Conservation (phyloP, 345 rosid species). For the Physaria fendleri region DNA sequence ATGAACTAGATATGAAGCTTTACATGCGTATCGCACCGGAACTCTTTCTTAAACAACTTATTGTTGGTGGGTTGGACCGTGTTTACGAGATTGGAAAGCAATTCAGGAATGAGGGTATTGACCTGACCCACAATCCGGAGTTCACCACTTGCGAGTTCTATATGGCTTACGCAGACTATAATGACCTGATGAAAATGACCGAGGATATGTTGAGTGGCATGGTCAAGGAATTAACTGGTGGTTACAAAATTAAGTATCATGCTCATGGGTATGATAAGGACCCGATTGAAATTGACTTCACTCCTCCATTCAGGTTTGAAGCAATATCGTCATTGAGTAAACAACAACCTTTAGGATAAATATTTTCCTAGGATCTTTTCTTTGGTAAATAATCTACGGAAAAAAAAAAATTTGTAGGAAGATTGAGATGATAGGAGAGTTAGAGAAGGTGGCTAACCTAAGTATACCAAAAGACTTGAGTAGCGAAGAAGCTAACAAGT, state of each 20-base stretch:
- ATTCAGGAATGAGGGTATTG: conserved; percentile 96
- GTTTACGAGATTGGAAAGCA: conserved; percentile 98
- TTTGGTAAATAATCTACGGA: not conserved
- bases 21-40: conserved; percentile 98
- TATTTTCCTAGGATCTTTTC: not conserved
- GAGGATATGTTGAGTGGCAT: conserved; percentile 92
- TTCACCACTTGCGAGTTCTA: conserved; percentile 98
- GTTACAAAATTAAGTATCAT: conserved; percentile 83
- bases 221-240: conserved; percentile 86
- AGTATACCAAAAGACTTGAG: conserved; percentile 80
- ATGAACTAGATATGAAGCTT: conserved; percentile 79
- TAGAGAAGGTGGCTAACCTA: conserved; percentile 85
- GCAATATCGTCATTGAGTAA: not conserved
- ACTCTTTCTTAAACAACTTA: conserved; percentile 77
- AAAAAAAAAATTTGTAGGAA: too few species aligned
- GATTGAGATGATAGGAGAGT: conserved; percentile 83
- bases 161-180: conserved; percentile 96
- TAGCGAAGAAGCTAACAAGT: conserved; percentile 75
- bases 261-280: conserved; percentile 78
- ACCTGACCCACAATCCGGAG: conserved; percentile 96
- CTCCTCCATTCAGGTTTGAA: conserved; percentile 88
- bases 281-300: conserved; percentile 91
- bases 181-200: conserved; percentile 85
- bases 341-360: not conserved
- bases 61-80: conserved; percentile 90